These are phyloP conservation scores for Chaetothyriales sp. DNA, from an alignment of 2,329 filamentous ascomycete species.

Conservation along the genomic window DNA sequence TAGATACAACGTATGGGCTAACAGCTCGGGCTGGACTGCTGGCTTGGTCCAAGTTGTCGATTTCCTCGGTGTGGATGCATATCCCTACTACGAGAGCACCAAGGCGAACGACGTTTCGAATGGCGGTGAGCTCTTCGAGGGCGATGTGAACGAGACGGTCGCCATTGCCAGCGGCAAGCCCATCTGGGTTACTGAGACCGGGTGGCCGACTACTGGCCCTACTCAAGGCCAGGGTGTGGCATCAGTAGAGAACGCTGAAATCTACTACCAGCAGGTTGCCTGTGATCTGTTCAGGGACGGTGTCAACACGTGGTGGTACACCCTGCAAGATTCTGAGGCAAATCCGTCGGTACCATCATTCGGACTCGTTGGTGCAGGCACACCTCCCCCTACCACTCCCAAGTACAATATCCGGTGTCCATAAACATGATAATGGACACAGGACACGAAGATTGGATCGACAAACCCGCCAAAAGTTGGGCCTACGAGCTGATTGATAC, in stretches of 20 bases:
- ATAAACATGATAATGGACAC: not conserved
- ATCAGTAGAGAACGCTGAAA: constrained; percentile 43
- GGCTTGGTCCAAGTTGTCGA: constrained; percentile 55
- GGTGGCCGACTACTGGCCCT: constrained; percentile 45
- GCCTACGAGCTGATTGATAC: not conserved
- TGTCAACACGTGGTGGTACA: constrained; percentile 32
- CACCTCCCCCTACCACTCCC: constrained; percentile 22
- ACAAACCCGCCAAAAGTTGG: not conserved
- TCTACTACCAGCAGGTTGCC: constrained; percentile 48
- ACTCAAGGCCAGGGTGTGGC: constrained; percentile 41
- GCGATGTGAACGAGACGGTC: constrained; percentile 46
- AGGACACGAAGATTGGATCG: not conserved
- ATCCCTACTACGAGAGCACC: constrained; percentile 66
- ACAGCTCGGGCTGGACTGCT: constrained; percentile 46
- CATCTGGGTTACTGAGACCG: constrained; percentile 50
- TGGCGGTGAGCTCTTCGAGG: constrained; percentile 52
- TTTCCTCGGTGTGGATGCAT: constrained; percentile 72
- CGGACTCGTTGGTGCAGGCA: constrained; percentile 23
- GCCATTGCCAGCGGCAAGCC: constrained; percentile 42
- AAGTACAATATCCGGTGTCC: constrained; percentile 26
- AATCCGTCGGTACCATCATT: constrained; percentile 24
- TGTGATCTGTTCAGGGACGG: constrained; percentile 34
- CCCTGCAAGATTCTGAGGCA: constrained; percentile 22
- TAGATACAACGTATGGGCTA: constrained; percentile 59
- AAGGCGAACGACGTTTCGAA: constrained; percentile 38